Evolutionary conservation across 176 grass and related monocot species (phyloP).

Genomic region (Cenchrus fungigraminus): DNA sequence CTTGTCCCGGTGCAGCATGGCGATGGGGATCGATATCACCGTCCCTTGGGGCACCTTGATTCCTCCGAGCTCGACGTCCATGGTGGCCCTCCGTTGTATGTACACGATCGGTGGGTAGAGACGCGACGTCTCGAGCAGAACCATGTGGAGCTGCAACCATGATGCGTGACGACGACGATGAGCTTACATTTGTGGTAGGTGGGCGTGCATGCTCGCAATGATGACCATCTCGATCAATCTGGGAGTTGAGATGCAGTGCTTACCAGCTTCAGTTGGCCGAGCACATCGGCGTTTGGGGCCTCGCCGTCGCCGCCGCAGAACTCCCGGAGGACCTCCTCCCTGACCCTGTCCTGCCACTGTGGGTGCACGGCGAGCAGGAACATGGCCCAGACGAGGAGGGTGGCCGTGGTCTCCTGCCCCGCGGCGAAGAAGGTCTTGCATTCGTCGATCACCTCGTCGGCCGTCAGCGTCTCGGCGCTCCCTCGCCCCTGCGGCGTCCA

Average conservation of each 20-base stretch:
- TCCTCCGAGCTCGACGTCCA: conserved; percentile 6
- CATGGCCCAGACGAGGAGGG: conserved; percentile 45
- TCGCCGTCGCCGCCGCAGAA: background rate
- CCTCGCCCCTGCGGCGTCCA: background rate
- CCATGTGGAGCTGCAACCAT: background rate
- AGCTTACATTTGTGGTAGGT: background rate
- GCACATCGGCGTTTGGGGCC: background rate
- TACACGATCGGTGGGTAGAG: conserved; percentile 32
- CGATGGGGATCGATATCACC: conserved; percentile 5
- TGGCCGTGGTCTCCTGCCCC: conserved; percentile 48
- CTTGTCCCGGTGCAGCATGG: conserved; percentile 44
- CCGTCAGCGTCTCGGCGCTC: conserved; percentile 21
- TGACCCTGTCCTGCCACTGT: conserved; percentile 49
- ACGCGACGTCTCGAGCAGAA: conserved; percentile 39
- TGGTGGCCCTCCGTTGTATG: conserved; percentile 9
- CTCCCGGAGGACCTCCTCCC: conserved; percentile 47
- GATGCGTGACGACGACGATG: background rate
- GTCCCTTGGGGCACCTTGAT: conserved; percentile 25
- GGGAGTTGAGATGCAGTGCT: background rate
- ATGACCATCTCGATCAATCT: background rate
- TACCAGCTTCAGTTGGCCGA: conserved; percentile 51
- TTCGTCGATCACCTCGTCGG: conserved; percentile 57
- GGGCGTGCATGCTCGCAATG: background rate
- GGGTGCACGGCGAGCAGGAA: conserved; percentile 50
- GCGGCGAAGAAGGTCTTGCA: conserved; percentile 61